Conservation (phyloP, 2,329 filamentous ascomycete genomes). For the Paraphaeosphaeria sporulosa region DNA sequence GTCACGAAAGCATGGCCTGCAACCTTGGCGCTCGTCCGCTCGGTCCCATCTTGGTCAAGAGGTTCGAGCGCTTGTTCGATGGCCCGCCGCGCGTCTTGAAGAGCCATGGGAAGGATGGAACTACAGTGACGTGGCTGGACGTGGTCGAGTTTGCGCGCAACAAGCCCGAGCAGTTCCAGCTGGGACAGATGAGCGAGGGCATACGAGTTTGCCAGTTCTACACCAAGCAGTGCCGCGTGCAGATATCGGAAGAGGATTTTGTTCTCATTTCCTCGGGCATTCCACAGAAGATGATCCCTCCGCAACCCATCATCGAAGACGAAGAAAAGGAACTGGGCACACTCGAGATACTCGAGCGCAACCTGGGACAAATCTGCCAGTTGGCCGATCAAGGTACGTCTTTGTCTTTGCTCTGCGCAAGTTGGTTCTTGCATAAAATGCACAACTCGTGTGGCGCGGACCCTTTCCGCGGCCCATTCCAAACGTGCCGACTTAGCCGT, state of each 20-base stretch:
- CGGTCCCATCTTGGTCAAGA: constrained; percentile 82
- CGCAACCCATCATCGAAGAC: constrained; percentile 83
- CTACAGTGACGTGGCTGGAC: constrained; percentile 80
- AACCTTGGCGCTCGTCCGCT: constrained; percentile 85
- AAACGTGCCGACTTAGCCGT: constrained; percentile 6
- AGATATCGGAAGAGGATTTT: constrained; percentile 89
- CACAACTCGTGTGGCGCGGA: background rate
- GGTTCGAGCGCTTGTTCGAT: constrained; percentile 86
- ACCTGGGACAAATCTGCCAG: constrained; percentile 78
- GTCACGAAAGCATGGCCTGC: constrained; percentile 85
- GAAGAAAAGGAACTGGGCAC: constrained; percentile 86
- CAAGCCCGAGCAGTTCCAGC: constrained; percentile 78
- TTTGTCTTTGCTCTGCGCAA: background rate
- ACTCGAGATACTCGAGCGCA: constrained; percentile 82
- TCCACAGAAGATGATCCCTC: constrained; percentile 81
- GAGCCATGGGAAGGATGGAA: constrained; percentile 66
- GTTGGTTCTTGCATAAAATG: background rate
- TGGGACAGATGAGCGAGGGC: constrained; percentile 73
- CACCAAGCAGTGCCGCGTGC: constrained; percentile 80
- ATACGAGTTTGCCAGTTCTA: constrained; percentile 80
- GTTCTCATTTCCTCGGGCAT: constrained; percentile 83
- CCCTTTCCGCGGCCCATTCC: background rate
- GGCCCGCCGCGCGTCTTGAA: constrained; percentile 74
- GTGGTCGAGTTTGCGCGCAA: constrained; percentile 84
- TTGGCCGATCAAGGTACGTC: constrained; percentile 75